Percentiles rank a stretch among this genome's conserved stretches.
These are phyloP conservation scores for Penicillium pancosmium DNA, from an alignment of 495 filamentous ascomycete species.

Conservation along the genomic window DNA sequence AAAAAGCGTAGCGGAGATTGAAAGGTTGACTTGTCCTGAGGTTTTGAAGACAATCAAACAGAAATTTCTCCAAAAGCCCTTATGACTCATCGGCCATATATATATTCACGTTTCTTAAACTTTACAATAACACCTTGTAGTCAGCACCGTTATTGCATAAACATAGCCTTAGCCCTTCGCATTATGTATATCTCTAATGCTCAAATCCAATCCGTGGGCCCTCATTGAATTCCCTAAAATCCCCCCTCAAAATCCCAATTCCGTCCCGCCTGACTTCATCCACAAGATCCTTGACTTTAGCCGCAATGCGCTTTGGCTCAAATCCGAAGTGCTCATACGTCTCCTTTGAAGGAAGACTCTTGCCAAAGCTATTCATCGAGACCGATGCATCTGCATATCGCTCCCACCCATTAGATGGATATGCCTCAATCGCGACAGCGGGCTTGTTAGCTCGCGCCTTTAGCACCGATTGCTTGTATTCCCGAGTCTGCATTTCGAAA, in stretches of 20 bases:
- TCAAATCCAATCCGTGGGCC: background rate
- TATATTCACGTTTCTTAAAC: too few species aligned
- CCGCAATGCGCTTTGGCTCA: conserved; percentile 35
- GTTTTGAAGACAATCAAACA: too few species aligned
- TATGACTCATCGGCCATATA: too few species aligned
- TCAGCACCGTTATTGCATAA: too few species aligned
- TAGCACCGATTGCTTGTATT: background rate
- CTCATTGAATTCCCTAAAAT: background rate
- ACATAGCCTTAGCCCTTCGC: too few species aligned
- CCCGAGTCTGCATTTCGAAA: background rate
- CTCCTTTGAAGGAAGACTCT: conserved; percentile 39
- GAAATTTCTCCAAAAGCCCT: too few species aligned
- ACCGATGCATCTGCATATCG: conserved; percentile 52
- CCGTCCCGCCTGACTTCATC: background rate
- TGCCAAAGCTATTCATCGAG: conserved; percentile 44
- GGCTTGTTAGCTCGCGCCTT: background rate
- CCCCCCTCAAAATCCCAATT: background rate
- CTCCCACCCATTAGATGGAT: conserved; percentile 52
- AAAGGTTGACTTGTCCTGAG: too few species aligned
- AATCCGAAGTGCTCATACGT: conserved; percentile 51
- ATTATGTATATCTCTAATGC: background rate
- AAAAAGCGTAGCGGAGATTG: too few species aligned
- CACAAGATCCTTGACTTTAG: background rate
- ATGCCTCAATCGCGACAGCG: conserved; percentile 41
- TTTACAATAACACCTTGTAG: too few species aligned